Conservation (phyloP, 352 stramenopile species). For the Globisporangium okanoganense region DNA sequence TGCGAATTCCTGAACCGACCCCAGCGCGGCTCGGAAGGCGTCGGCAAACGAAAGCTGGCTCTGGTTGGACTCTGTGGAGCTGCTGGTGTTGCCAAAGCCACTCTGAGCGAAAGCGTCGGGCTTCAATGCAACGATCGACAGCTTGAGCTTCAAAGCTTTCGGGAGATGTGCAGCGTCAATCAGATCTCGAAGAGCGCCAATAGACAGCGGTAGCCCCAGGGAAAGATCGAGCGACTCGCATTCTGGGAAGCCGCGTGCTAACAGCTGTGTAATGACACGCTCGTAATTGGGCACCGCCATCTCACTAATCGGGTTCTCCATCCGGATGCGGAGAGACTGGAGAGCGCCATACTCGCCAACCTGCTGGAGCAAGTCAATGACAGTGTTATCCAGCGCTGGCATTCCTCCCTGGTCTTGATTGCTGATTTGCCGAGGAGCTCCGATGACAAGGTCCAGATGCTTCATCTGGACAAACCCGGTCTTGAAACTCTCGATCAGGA, state of each 20-base stretch:
- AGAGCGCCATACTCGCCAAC: conserved; percentile 24
- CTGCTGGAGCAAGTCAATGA: conserved; percentile 22
- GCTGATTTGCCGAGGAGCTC: background rate
- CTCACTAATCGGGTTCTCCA: conserved; percentile 10
- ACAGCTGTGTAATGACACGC: conserved; percentile 26
- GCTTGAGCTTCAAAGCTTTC: conserved; percentile 18
- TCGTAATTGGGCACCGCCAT: conserved; percentile 9
- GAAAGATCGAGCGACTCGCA: conserved; percentile 42
- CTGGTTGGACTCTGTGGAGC: background rate
- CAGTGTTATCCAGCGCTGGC: conserved; percentile 12
- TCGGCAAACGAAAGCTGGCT: conserved; percentile 7
- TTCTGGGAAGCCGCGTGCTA: conserved; percentile 37
- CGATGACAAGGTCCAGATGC: conserved; percentile 35
- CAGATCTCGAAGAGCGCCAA: conserved; percentile 16
- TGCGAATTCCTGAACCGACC: conserved; percentile 12
- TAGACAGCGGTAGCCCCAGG: conserved; percentile 20
- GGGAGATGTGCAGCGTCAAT: conserved; percentile 17
- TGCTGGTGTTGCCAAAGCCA: background rate
- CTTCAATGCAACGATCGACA: conserved; percentile 19
- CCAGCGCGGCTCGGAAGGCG: conserved; percentile 9
- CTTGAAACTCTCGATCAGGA: conserved; percentile 43
- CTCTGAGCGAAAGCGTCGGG: background rate
- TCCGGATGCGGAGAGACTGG: conserved; percentile 18
- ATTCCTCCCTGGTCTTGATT: background rate
- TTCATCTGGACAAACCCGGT: conserved; percentile 46